Base-by-base conservation (phyloP, 179 eudicot species). In the Drosera spatulata region DNA sequence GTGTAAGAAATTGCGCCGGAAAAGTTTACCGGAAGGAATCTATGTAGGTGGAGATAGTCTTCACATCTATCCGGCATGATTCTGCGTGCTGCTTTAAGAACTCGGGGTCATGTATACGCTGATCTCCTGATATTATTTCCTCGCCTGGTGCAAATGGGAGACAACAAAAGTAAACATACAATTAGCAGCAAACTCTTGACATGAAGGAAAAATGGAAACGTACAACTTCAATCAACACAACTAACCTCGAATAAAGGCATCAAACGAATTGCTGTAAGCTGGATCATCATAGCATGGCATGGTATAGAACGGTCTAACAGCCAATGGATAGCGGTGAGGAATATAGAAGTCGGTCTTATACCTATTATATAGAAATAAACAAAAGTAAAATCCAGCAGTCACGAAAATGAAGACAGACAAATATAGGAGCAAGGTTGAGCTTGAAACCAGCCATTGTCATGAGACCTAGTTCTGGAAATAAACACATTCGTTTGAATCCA, bases 291-390 rank as follows among this genome's bases (percentile, higher is more conserved):
- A 53, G 67, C 87, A 91, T 14, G 98, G 98, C 98, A 91, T 88
- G 59, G 96, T 91, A 75, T 91, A 91, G 71, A 91, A 91, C 49
- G 98, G 96, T 22, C 98, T 77, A 49, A 91, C 79, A 60, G 86
- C 95, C 74, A 77, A 63, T 45, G 98, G 98, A 67, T 88, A 91
- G 42, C 88, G 91, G 53, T 91, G 91, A 41, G 88, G 91, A 59
- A 91, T 91, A 78, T 85, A 91, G 75, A 91, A 91, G 58, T 91
- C 91, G 6, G 98, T 88, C 62, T 69, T 84, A 77, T 91, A 88
- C 79, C 98, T 91, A 67, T 61, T 22, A 22, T 22, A 22, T 22
- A 22, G 33, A 22, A 22, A 22, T 1, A 22, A 66, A 50, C 55
- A 39, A 60, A 44, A 55, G 33, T 9, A 58, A 40, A 41, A 58